Evolutionary conservation across 371 early-diverging fungal species (phyloP), one percentile per base, ranked within the genome.

Genomic region (Capniomyces stellatus): DNA sequence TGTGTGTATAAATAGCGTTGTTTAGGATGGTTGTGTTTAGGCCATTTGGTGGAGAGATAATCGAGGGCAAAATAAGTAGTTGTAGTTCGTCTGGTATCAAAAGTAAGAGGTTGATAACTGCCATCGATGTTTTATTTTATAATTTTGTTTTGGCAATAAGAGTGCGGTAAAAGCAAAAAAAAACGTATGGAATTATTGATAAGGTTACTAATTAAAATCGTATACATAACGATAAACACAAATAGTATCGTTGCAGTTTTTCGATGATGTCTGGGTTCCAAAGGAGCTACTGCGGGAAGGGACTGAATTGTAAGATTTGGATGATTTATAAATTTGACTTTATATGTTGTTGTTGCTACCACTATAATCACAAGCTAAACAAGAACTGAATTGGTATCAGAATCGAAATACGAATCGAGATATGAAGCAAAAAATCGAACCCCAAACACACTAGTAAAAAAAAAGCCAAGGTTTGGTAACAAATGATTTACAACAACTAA

Each of bases 11-110:
- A 28, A 31, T 35, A 56, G 49, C 79, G 21, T 72, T 63, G 29
- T 92, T 92, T 67, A 70, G 91, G 24, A 56, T 95, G 62, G 72
- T 92, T 10, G 84, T 93, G 19, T 93, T 93, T 61, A 75, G 90
- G 28, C 94, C 96, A 1, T 90, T 87, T 65, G 71, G 78, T 29
- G 92, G 89, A 29, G 92, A 95, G 61, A 70, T 92, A 12, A 57
- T 95, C 29, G 66, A 72, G 4, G 94, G 93, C 29, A 78, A 75
- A 52, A 76, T 95, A 40, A 73, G 76, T 29, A 79, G 79, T 54
- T 73, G 81, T 48, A 79, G 79, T 25, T 54, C 61, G 6, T 29
- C 3, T 43, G 66, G 66, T 0, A 49, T 66, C 25, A 55, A 60
- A 51, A 29, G 51, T 51, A 51, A 44, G 27, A 51, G 18, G n/a